These are phyloP conservation scores for Kodamaea kakaduensis DNA, from an alignment of 805 yeast genomes.

Conservation along the genomic window DNA sequence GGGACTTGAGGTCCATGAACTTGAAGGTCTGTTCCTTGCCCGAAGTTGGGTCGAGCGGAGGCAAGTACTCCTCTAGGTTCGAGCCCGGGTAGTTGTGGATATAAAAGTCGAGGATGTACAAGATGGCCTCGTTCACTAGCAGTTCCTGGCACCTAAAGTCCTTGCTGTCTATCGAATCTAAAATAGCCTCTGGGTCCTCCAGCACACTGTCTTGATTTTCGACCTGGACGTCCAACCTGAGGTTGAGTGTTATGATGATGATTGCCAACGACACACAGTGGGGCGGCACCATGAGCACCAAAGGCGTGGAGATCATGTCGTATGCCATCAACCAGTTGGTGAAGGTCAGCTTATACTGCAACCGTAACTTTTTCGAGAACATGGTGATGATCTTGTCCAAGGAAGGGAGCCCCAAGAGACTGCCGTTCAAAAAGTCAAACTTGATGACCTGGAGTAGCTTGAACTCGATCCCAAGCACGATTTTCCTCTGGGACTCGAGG, in stretches of 20 bases:
- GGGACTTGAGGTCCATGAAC: conserved; percentile 41
- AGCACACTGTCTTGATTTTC: conserved; percentile 8
- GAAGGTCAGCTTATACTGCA: conserved; percentile 46
- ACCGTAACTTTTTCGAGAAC: conserved; percentile 46
- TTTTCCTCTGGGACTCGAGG: conserved; percentile 53
- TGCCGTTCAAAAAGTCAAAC: conserved; percentile 71
- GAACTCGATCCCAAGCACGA: conserved; percentile 60
- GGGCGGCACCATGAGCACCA: conserved; percentile 65
- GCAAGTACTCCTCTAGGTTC: conserved; percentile 43
- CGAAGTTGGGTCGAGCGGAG: conserved; percentile 27
- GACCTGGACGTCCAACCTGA: conserved; percentile 28
- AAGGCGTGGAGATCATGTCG: conserved; percentile 68
- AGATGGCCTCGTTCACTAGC: conserved; percentile 48
- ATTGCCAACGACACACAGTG: conserved; percentile 72
- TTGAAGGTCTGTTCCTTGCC: conserved; percentile 48
- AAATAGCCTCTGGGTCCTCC: conserved; percentile 17
- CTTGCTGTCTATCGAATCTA: conserved; percentile 30
- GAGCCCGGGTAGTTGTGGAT: conserved; percentile 53
- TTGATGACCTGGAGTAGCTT: conserved; percentile 70
- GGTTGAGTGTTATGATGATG: conserved; percentile 54
- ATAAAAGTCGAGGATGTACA: conserved; percentile 57
- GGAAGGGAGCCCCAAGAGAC: conserved; percentile 24
- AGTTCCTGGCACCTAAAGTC: conserved; percentile 42
- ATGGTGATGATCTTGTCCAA: conserved; percentile 66
- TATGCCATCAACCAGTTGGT: conserved; percentile 73